phyloP scores from a whole-genome alignment of 2,329 filamentous ascomycete genomes.

The Truncatella angustata region DNA sequence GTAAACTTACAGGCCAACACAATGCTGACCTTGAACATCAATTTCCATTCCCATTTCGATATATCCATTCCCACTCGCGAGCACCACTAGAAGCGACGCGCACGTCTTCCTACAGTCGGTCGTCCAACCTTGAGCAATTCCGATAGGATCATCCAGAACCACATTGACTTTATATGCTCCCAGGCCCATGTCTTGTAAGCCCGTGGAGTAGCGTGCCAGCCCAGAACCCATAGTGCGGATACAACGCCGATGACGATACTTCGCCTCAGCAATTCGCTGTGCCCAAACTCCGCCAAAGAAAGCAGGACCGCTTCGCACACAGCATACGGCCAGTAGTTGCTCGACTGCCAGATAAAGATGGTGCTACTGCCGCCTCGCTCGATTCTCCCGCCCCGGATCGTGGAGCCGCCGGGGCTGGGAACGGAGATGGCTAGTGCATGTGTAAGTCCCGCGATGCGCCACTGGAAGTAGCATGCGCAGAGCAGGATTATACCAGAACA shows the following conservation, averaged over 20 bases:
- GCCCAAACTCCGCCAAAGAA: constrained; percentile 18
- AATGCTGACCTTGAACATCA: too few relatives aligned
- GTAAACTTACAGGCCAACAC: too few relatives aligned
- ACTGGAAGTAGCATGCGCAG: constrained; percentile 29
- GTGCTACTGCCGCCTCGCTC: constrained; percentile 7
- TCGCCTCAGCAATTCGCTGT: constrained; percentile 16
- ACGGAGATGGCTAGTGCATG: constrained; percentile 14
- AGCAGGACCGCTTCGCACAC: constrained; percentile 18
- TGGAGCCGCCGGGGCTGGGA: constrained; percentile 5
- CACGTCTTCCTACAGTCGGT: not conserved
- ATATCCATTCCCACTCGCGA: too few relatives aligned
- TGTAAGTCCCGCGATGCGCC: constrained; percentile 15
- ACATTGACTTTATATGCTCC: constrained; percentile 17
- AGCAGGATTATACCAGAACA: constrained; percentile 36
- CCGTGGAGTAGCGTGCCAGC: constrained; percentile 17
- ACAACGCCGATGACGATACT: constrained; percentile 15
- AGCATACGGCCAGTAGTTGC: constrained; percentile 19
- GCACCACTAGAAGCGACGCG: not conserved
- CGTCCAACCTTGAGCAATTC: constrained; percentile 17
- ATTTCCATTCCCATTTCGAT: too few relatives aligned
- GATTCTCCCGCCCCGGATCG: constrained; percentile 17
- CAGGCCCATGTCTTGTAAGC: constrained; percentile 17
- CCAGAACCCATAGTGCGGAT: constrained; percentile 17
- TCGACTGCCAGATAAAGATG: constrained; percentile 18
- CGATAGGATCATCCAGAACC: constrained; percentile 13